Percentiles rank a stretch among this genome's conserved stretches.
These are phyloP conservation scores for Rhizomucor miehei DNA, from an alignment of 371 early-diverging fungal species.

Conservation along the genomic window DNA sequence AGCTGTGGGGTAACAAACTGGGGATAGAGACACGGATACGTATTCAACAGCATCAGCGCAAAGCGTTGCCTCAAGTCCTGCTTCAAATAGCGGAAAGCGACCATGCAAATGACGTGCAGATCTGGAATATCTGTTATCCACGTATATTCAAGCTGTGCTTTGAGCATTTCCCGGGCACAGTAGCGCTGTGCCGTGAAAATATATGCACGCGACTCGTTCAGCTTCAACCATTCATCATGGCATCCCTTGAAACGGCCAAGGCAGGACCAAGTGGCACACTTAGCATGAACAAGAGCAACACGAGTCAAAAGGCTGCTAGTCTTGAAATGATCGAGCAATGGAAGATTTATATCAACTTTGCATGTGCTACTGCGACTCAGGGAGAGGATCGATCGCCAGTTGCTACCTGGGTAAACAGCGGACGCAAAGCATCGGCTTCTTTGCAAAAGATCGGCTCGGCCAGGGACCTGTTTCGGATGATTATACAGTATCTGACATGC, in stretches of 20 bases:
- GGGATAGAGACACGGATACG: slow-evolving; percentile 44
- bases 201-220: slow-evolving; percentile 61
- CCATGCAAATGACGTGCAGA: slow-evolving; percentile 33
- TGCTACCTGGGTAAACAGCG: slow-evolving; percentile 41
- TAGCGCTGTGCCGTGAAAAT: slow-evolving; percentile 59
- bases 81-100: slow-evolving; percentile 51
- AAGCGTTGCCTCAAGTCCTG: slow-evolving; percentile 19
- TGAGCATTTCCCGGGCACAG: slow-evolving; percentile 56
- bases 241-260: slow-evolving; percentile 51
- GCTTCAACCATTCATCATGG: slow-evolving; percentile 58
- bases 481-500: slow-evolving; percentile 66
- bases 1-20: slow-evolving; percentile 39
- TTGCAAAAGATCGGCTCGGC: slow-evolving; percentile 57
- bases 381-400: slow-evolving; percentile 25
- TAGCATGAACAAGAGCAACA: slow-evolving; percentile 40
- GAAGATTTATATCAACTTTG: slow-evolving; percentile 71
- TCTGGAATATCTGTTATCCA: slow-evolving; percentile 69
- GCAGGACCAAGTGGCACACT: slow-evolving; percentile 36
- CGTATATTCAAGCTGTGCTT: slow-evolving; percentile 64
- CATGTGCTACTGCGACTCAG: slow-evolving; percentile 59
- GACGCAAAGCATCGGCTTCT: slow-evolving; percentile 53
- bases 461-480: slow-evolving; percentile 56
- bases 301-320: slow-evolving; percentile 43
- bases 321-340: slow-evolving; percentile 76
- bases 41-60: slow-evolving; percentile 52